phyloP scores from a whole-genome alignment of 768 basidiomycete species.

The Gyrodon lividus region DNA sequence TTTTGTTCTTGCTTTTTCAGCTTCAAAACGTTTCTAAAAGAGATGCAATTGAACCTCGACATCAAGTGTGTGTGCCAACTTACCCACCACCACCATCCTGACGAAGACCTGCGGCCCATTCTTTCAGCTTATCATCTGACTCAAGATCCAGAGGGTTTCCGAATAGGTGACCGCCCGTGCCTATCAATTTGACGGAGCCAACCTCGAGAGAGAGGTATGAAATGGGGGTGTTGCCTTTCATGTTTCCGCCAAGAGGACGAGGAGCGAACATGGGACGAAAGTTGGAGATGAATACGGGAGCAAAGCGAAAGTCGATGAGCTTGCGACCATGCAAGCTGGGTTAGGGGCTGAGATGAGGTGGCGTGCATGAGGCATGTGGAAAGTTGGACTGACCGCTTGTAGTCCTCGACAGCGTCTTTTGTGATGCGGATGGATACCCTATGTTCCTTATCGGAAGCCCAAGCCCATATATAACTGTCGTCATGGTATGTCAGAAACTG shows the following conservation, averaged over 20 bases:
- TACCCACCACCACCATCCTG: conserved; percentile 62
- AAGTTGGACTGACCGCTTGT: conserved; percentile 35
- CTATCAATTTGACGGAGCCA: conserved; percentile 40
- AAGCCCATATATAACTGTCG: conserved; percentile 58
- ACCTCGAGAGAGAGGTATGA: conserved; percentile 57
- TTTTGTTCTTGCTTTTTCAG: conserved; percentile 38
- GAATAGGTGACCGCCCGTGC: conserved; percentile 42
- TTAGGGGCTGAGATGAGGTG: conserved; percentile 8
- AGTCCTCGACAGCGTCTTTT: conserved; percentile 47
- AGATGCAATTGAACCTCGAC: neutral
- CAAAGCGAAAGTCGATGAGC: conserved; percentile 47
- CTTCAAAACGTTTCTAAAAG: conserved; percentile 44
- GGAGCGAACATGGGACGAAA: conserved; percentile 54
- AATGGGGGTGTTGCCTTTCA: conserved; percentile 38
- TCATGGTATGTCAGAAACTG: conserved; percentile 58
- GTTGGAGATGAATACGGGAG: conserved; percentile 45
- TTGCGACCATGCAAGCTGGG: conserved; percentile 28
- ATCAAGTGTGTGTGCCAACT: conserved; percentile 24
- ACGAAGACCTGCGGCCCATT: conserved; percentile 58
- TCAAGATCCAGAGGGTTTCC: conserved; percentile 52
- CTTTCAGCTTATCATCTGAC: conserved; percentile 36
- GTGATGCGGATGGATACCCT: conserved; percentile 55
- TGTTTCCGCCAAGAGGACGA: conserved; percentile 42
- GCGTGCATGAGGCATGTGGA: neutral
- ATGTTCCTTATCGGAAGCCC: conserved; percentile 56